phyloP scores from a whole-genome alignment of 106 monocot genomes.

The Phalaenopsis equestris region DNA sequence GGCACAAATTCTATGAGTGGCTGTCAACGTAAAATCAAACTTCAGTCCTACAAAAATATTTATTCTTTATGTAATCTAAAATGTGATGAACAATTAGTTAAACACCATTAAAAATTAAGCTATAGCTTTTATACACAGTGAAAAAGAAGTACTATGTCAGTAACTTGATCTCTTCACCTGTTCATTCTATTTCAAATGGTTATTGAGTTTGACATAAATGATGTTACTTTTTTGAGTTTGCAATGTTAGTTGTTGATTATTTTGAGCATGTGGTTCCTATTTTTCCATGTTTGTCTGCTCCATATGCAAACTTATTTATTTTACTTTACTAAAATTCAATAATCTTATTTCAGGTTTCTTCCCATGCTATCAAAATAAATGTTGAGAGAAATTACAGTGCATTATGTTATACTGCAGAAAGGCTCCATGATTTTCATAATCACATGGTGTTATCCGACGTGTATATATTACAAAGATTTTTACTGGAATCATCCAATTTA shows the following conservation, averaged over 20 bases:
- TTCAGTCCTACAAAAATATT: too few relatives aligned
- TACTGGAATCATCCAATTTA: slow-evolving; percentile 8
- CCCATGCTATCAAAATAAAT: slow-evolving; percentile 26
- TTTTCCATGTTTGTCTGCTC: not conserved
- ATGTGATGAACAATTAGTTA: too few relatives aligned
- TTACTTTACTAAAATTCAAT: not conserved
- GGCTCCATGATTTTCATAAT: slow-evolving; percentile 40
- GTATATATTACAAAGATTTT: slow-evolving; percentile 6
- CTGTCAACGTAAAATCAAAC: too few relatives aligned
- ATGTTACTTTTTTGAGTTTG: not conserved
- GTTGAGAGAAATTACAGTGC: slow-evolving; percentile 36
- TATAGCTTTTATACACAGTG: too few relatives aligned
- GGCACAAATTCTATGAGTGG: too few relatives aligned
- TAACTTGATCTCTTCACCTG: too few relatives aligned
- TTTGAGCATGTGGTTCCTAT: not conserved
- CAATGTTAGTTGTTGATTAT: not conserved
- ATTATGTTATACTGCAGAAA: not conserved
- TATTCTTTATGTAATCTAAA: too few relatives aligned
- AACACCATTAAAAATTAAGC: too few relatives aligned
- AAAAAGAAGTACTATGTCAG: too few relatives aligned
- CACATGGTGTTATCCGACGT: slow-evolving; percentile 32
- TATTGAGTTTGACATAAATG: too few relatives aligned
- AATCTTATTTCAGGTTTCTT: slow-evolving; percentile 32
- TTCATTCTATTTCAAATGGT: too few relatives aligned
- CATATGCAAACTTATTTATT: not conserved